Base-by-base conservation (phyloP, 108 stramenopile genomes). In the Cyclotella cryptica region DNA sequence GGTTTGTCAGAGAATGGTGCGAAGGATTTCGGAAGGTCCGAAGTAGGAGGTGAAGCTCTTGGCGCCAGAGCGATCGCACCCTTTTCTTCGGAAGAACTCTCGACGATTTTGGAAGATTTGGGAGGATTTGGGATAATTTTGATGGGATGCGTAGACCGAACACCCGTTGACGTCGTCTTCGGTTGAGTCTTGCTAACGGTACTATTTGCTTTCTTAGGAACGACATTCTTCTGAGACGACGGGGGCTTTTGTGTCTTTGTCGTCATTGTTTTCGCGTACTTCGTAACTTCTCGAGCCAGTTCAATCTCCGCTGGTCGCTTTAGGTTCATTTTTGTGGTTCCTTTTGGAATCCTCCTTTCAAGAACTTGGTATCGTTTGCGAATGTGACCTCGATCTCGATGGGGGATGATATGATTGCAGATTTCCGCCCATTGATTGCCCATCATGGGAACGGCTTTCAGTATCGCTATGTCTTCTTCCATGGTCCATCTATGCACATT, bases 401-500 rank as follows among this genome's bases (percentile, higher is more conserved):
- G 92, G n/a, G 91, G 91, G 43, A 93, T 89, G 19, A 92, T 69
- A 54, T 88, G 64, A 51, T 88, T 88, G 19, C 84, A 79, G 24
- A 96, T 81, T 54, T 93, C 94, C 0, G 92, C 92, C 92, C 92
- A 96, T 86, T 90, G 88, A 66, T 88, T 79, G 0, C 94, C 94
- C 81, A 90, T 84, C 39, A 93, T 58, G 8, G 94, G 92, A 11
- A 93, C 91, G 7, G 92, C 92, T 71, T 88, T 88, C 29, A 96
- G 80, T 11, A 93, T 74, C 6, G 88, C 87, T 27, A 96, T 49
- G 66, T 96, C 94, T 71, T 96, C 94, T 75, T 93, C 91, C 59
- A 96, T 49, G 13, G 86, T 89, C 94, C 94, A 96, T 46, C 94
- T 81, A 87, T 96, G 91, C 40, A 96, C 90, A 62, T 92, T 93